These are phyloP conservation scores for Annulohypoxylon truncatum DNA, from an alignment of 2,329 filamentous ascomycete genomes.

Conservation along the genomic window DNA sequence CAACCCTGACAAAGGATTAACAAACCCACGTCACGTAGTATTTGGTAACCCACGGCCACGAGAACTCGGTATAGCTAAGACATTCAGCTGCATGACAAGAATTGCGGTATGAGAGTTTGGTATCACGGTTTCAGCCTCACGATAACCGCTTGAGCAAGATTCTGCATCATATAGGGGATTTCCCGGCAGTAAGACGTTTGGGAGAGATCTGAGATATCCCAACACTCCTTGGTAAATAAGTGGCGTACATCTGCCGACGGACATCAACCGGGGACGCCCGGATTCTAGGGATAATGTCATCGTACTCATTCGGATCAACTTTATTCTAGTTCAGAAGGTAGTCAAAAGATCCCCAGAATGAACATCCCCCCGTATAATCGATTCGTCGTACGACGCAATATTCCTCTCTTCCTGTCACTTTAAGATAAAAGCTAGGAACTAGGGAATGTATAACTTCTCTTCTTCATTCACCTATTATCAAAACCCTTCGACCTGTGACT, in stretches of 20 bases:
- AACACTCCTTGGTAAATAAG: neutral
- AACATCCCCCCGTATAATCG: neutral
- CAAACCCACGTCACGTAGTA: conserved; percentile 27
- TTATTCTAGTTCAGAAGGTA: neutral
- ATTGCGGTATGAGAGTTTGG: neutral
- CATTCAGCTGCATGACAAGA: conserved; percentile 16
- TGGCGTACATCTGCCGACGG: conserved; percentile 10
- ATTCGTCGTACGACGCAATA: conserved; percentile 16
- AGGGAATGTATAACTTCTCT: neutral
- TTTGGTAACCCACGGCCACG: conserved; percentile 21
- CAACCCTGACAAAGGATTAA: conserved; percentile 35
- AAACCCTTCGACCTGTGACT: neutral
- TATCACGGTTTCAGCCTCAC: conserved; percentile 29
- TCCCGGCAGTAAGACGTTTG: neutral
- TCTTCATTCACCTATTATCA: neutral
- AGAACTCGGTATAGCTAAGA: conserved; percentile 12
- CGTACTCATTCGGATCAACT: neutral
- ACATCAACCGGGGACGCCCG: conserved; percentile 2
- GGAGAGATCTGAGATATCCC: neutral
- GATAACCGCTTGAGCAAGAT: neutral
- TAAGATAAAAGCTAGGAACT: neutral
- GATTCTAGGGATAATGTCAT: neutral
- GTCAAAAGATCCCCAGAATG: too few relatives aligned
- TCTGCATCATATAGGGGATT: neutral
- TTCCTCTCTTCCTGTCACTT: neutral